Base-by-base conservation (phyloP, 202 grass and related monocot species). In the Panicum hallii region DNA sequence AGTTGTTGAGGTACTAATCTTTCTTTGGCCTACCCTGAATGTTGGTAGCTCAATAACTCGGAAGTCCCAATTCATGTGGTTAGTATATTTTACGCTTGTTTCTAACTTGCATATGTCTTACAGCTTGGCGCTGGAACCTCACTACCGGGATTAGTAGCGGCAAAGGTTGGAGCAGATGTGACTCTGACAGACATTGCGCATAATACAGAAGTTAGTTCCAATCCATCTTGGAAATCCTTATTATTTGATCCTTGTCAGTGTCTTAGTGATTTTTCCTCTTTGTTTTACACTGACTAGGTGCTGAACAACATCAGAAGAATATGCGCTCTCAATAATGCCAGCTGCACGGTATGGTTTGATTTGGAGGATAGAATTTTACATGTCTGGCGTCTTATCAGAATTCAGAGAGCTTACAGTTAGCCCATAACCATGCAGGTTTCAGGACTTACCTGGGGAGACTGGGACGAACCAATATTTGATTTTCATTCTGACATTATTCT, bases 71-170 rank as follows among this genome's bases (percentile, higher is more conserved):
- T 58, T 34, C 55, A 47, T 66, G 11, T 4, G 4, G 6, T 14
- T 43, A 9, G 6, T 64, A 19, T 11, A 10, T 55, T 62, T 72
- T 87, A 32, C 3, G 1, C 41, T 30, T 7, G 14, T 6, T 43
- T 77, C 8, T 85, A 69, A 71, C 81, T 43, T 40, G 10, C 2
- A 15, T 41, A 15, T 13, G 47, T 23, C 48, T 68, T 90, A 5
- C 75, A 98, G 89, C 78, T 98, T 64, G 91, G 95, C 64, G 91
- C 91, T 11, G 95, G 93, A n/a, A 98, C 95, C n/a, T 98, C 95
- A 36, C 75, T 93, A 30, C 95, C 95, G 6, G 93, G 95, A 11
- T 79, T 98, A 80, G 93, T 95, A 83, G 93, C 95, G 68, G 87
- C 93, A 42, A 98, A 95, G 69, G 78, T 93, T 79, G 91, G 93